Evolutionary conservation across 257 asterid genomes (phyloP).

Genomic region (Datura wrightii): DNA sequence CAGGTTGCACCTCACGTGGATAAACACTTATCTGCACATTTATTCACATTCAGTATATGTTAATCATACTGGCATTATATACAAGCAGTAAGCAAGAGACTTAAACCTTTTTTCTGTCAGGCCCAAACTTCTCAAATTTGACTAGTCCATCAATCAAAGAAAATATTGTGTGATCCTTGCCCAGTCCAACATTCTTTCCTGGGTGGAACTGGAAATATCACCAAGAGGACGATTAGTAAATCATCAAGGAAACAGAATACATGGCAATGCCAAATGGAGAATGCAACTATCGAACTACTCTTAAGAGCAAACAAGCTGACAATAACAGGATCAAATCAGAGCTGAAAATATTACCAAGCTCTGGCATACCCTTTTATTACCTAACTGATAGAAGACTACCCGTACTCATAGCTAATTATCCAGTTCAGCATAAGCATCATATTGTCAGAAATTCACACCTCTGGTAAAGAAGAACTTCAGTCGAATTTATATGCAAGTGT

Average conservation of each 20-base stretch:
- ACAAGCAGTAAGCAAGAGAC: neutral
- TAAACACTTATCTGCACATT: slow-evolving; percentile 76
- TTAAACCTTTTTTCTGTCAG: slow-evolving; percentile 80
- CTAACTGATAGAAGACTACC: neutral
- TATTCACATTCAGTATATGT: neutral
- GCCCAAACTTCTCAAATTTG: slow-evolving; percentile 86
- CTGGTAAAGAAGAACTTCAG: neutral
- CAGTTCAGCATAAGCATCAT: neutral
- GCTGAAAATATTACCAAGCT: neutral
- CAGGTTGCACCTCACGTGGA: slow-evolving; percentile 73
- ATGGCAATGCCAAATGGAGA: neutral
- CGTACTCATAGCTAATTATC: neutral
- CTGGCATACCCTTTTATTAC: neutral
- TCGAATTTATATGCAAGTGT: neutral
- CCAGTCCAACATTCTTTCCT: slow-evolving; percentile 93
- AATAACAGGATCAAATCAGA: neutral
- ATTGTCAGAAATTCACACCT: neutral
- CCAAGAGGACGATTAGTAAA: neutral
- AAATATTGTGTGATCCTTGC: slow-evolving; percentile 83
- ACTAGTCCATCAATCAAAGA: slow-evolving; percentile 54
- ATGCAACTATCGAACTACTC: neutral
- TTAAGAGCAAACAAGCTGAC: neutral
- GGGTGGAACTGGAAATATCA: slow-evolving; percentile 76
- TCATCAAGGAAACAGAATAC: slow-evolving; percentile 30
- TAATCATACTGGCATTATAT: slow-evolving; percentile 25